These are phyloP conservation scores for Cercophora samala DNA, from an alignment of 495 filamentous ascomycete species.

Conservation along the genomic window DNA sequence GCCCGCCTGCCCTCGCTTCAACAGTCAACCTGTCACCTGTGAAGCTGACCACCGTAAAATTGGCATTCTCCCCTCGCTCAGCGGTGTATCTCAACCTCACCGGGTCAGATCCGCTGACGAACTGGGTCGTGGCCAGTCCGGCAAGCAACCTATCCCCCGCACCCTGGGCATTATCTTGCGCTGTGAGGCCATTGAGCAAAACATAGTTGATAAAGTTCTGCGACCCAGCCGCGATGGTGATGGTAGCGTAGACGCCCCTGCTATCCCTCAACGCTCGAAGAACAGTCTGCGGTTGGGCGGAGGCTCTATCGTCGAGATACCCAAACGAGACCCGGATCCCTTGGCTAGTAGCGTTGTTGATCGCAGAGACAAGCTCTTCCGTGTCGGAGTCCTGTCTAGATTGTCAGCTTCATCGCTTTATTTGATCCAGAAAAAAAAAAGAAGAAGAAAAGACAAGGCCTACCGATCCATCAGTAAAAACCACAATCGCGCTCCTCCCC, in stretches of 20 bases:
- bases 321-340: slow-evolving; percentile 38
- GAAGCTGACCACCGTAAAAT: slow-evolving; percentile 29
- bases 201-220: slow-evolving; percentile 31
- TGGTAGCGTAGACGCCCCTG: slow-evolving; percentile 34
- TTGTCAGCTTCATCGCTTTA: not conserved
- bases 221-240: slow-evolving; percentile 27
- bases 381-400: slow-evolving; percentile 14
- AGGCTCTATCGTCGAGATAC: slow-evolving; percentile 23
- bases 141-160: slow-evolving; percentile 27
- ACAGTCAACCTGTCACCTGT: slow-evolving; percentile 20
- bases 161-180: slow-evolving; percentile 31
- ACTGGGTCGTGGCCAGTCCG: slow-evolving; percentile 26
- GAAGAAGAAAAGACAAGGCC: slow-evolving; percentile 1
- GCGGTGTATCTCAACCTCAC: slow-evolving; percentile 29
- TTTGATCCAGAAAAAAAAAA: too few relatives aligned
- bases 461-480: slow-evolving; percentile 36
- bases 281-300: slow-evolving; percentile 18
- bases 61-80: slow-evolving; percentile 26
- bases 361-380: slow-evolving; percentile 21
- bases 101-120: slow-evolving; percentile 26
- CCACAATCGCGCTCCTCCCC: slow-evolving; percentile 32
- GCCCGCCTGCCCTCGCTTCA: slow-evolving; percentile 17
- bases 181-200: slow-evolving; percentile 28
- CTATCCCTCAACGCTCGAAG: slow-evolving; percentile 29
- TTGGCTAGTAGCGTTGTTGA: slow-evolving; percentile 29